Evolutionary conservation across 192 early-diverging fungal genomes (phyloP).

Genomic region (Backusella parvicylindrica): DNA sequence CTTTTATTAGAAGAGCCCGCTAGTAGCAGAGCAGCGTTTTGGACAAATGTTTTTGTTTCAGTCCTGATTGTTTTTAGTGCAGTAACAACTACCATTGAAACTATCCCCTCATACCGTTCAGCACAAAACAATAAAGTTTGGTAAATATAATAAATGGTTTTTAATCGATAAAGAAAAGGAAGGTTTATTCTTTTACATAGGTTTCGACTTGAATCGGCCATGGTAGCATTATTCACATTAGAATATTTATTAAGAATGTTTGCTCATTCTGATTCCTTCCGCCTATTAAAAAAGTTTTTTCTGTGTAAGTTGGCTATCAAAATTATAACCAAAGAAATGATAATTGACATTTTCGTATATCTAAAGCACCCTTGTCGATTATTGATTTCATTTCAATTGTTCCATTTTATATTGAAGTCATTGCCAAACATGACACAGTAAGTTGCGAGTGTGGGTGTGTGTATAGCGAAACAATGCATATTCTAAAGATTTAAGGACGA

Average conservation of each 20-base stretch:
- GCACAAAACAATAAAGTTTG: slow-evolving; percentile 47
- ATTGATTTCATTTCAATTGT: slow-evolving; percentile 76
- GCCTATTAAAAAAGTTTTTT: slow-evolving; percentile 54
- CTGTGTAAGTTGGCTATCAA: slow-evolving; percentile 34
- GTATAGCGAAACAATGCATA: not conserved
- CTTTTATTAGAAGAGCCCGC: slow-evolving; percentile 76
- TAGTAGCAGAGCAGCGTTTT: slow-evolving; percentile 66
- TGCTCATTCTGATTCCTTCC: slow-evolving; percentile 68
- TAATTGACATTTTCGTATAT: not conserved
- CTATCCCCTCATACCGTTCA: slow-evolving; percentile 69
- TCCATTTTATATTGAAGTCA: slow-evolving; percentile 77
- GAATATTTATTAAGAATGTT: slow-evolving; percentile 68
- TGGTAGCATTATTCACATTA: slow-evolving; percentile 71
- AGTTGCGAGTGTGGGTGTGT: too few species aligned
- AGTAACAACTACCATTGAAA: slow-evolving; percentile 74
- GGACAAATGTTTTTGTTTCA: slow-evolving; percentile 69
- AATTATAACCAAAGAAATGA: not conserved
- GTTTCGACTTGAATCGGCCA: slow-evolving; percentile 25
- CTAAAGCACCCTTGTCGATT: slow-evolving; percentile 56
- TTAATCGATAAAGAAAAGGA: not conserved
- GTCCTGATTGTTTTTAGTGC: slow-evolving; percentile 72
- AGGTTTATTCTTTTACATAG: not conserved
- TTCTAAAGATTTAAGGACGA: not conserved
- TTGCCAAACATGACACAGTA: slow-evolving; percentile 62
- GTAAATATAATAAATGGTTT: slow-evolving; percentile 31